Percentiles rank a stretch among this genome's conserved stretches.
These are phyloP conservation scores for Fusarium piperis DNA, from an alignment of 2,329 filamentous ascomycete species.

Conservation along the genomic window DNA sequence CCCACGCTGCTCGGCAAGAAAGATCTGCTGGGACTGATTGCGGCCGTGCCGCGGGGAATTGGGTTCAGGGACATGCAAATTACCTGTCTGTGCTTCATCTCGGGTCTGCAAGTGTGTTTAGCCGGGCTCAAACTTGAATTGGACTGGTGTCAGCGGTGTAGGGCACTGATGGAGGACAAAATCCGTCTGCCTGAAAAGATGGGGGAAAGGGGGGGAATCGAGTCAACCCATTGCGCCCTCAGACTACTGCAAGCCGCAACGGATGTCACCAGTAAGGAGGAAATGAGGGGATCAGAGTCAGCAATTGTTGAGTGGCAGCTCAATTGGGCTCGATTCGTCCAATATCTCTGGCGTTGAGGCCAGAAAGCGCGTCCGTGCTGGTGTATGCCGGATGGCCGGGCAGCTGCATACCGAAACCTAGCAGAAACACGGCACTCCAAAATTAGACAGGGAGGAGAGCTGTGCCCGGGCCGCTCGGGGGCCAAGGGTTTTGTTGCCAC, in stretches of 20 bases:
- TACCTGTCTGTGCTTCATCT: constrained; percentile 25
- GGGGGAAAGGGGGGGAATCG: constrained; percentile 19
- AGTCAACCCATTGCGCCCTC: constrained; percentile 4
- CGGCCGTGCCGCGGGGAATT: constrained; percentile 20
- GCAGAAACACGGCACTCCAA: constrained; percentile 28
- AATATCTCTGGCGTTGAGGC: constrained; percentile 7
- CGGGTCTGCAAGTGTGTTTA: constrained; percentile 7
- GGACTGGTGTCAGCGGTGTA: constrained; percentile 26
- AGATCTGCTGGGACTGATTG: constrained; percentile 6
- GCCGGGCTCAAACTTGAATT: constrained; percentile 12
- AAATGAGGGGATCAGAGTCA: background rate
- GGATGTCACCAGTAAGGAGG: constrained; percentile 14
- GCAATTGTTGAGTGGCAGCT: background rate
- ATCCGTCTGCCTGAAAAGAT: constrained; percentile 40
- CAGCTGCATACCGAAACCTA: constrained; percentile 31
- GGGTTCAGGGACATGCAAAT: constrained; percentile 26
- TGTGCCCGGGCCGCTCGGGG: constrained; percentile 29
- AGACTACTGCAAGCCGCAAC: constrained; percentile 36
- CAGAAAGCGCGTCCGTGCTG: constrained; percentile 12
- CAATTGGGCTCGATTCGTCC: background rate
- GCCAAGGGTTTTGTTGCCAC: constrained; percentile 15
- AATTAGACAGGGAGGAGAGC: constrained; percentile 34
- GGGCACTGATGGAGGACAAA: constrained; percentile 14
- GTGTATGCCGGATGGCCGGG: constrained; percentile 25
- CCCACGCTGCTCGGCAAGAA: constrained; percentile 29